phyloP scores from a whole-genome alignment of 2,329 filamentous ascomycete species.

The Fusarium tupiense region DNA sequence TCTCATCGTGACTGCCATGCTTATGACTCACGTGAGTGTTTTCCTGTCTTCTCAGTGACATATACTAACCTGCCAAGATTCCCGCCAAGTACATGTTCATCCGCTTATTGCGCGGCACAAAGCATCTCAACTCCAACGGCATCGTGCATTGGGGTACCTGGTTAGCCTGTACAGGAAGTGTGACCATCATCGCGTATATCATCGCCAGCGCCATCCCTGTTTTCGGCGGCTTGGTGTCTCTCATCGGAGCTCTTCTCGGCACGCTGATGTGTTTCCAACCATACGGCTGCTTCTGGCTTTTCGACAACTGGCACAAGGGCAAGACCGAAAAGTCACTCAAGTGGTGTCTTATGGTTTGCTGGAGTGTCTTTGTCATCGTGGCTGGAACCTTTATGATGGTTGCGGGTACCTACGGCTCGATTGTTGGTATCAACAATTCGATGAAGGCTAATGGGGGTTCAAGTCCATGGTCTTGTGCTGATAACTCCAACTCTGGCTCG shows the following conservation, averaged over 20 bases:
- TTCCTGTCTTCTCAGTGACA: rapidly evolving
- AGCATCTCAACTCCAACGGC: conserved; percentile 45
- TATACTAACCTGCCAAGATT: neutral
- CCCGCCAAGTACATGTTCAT: conserved; percentile 32
- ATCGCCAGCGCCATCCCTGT: conserved; percentile 39
- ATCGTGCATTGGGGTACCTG: conserved; percentile 46
- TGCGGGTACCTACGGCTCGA: conserved; percentile 56
- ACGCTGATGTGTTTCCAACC: conserved; percentile 45
- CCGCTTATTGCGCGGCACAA: conserved; percentile 40
- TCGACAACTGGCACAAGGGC: conserved; percentile 40
- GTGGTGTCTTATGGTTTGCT: conserved; percentile 26
- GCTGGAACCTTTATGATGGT: conserved; percentile 52
- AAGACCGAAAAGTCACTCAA: neutral
- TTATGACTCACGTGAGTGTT: conserved; percentile 41
- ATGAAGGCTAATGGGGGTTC: conserved; percentile 50
- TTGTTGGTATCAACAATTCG: conserved; percentile 48
- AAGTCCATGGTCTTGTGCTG: conserved; percentile 54
- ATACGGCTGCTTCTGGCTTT: conserved; percentile 44
- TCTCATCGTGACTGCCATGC: conserved; percentile 41
- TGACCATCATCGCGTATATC: conserved; percentile 42
- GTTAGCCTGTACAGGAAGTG: conserved; percentile 43
- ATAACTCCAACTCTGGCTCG: conserved; percentile 51
- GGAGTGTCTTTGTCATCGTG: conserved; percentile 22
- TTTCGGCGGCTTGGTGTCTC: conserved; percentile 43
- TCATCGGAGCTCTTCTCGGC: conserved; percentile 44